These are phyloP conservation scores for Aspergillus pseudonomiae DNA, from an alignment of 2,329 filamentous ascomycete species.

Conservation along the genomic window DNA sequence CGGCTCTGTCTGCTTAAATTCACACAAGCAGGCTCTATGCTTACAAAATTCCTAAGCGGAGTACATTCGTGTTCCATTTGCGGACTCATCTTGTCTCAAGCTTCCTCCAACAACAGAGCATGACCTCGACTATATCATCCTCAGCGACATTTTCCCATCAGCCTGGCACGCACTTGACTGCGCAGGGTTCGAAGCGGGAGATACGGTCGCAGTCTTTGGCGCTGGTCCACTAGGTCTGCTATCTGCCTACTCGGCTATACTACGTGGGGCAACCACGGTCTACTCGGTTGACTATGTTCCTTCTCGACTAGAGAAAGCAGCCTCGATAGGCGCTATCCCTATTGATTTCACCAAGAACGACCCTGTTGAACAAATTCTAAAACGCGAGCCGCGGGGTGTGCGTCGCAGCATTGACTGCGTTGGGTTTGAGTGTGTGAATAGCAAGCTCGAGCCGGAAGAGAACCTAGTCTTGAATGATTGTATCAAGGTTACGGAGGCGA, in stretches of 20 bases:
- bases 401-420: conserved; percentile 20
- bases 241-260: conserved; percentile 64
- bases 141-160: conserved; percentile 44
- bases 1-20: too few relatives aligned
- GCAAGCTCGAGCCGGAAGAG: too few relatives aligned
- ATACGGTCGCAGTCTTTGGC: conserved; percentile 65
- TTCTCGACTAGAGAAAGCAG: conserved; percentile 60
- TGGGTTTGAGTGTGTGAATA: conserved; percentile 18
- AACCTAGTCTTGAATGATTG: too few relatives aligned
- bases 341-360: conserved; percentile 65
- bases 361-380: conserved; percentile 39
- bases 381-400: conserved; percentile 15
- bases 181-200: conserved; percentile 47
- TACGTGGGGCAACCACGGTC: conserved; percentile 63
- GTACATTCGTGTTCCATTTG: conserved; percentile 23
- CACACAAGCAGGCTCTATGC: too few relatives aligned
- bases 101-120: conserved; percentile 11
- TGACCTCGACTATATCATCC: conserved; percentile 28
- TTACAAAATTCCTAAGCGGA: conserved; percentile 17
- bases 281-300: conserved; percentile 65
- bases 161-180: conserved; percentile 42
- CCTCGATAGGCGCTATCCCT: conserved; percentile 59
- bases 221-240: conserved; percentile 67
- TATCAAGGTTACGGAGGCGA: too few relatives aligned
- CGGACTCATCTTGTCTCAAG: conserved; percentile 12